Conservation (phyloP, 2,329 filamentous ascomycete genomes). For the Zymoseptoria passerinii region DNA sequence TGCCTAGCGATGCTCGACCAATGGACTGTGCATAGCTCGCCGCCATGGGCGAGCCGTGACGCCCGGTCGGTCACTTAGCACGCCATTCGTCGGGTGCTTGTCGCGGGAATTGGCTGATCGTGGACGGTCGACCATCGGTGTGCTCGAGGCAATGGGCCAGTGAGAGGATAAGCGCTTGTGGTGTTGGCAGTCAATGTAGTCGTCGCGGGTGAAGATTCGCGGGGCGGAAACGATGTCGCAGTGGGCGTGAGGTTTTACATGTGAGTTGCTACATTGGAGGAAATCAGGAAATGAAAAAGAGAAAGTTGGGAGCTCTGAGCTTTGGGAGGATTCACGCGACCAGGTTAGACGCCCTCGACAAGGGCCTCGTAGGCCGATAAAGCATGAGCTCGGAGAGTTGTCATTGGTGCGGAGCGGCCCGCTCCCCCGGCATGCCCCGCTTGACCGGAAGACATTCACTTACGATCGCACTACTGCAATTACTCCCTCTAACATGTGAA, state of each 20-base stretch:
- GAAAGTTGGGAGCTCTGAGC: background rate
- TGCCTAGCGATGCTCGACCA: constrained; percentile 17
- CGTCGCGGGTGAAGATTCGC: background rate
- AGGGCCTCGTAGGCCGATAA: background rate
- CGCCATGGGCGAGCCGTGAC: constrained; percentile 31
- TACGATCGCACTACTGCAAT: background rate
- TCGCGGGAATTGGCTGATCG: constrained; percentile 1
- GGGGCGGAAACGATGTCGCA: background rate
- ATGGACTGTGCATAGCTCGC: constrained; percentile 17
- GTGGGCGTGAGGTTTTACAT: background rate
- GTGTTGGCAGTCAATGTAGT: background rate
- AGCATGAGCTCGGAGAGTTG: background rate
- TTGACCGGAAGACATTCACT: background rate
- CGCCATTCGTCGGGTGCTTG: constrained; percentile 16
- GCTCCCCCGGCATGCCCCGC: background rate
- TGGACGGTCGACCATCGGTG: constrained; percentile 1
- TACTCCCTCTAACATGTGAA: too few relatives aligned
- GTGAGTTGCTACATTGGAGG: background rate
- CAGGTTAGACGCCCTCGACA: background rate
- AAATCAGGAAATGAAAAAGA: background rate
- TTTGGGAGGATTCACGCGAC: background rate
- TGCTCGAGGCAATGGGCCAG: background rate
- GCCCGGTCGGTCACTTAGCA: constrained; percentile 22
- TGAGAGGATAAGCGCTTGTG: background rate
- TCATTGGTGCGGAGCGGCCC: background rate